These are phyloP conservation scores for Ceratobasidium papillatum DNA, from an alignment of 1,284 basidiomycete species.

Conservation along the genomic window DNA sequence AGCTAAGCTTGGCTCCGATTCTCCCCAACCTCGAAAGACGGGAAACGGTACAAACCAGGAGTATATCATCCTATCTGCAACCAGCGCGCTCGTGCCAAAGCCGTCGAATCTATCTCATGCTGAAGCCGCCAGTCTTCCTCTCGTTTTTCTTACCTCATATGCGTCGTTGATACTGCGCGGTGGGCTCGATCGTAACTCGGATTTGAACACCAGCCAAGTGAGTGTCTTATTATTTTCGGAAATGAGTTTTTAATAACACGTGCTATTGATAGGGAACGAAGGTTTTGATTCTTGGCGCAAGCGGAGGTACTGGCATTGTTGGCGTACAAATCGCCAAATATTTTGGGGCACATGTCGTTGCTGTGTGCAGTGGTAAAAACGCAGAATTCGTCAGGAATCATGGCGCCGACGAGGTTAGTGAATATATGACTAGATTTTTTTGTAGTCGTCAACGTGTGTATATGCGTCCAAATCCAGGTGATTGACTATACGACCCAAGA, in stretches of 20 bases:
- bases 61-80: background rate
- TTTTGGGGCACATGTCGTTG: background rate
- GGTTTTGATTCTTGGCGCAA: slow-evolving; percentile 17
- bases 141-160: slow-evolving; percentile 17
- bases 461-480: background rate
- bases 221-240: background rate
- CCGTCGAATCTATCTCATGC: background rate
- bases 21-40: background rate
- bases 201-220: background rate
- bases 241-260: background rate
- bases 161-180: background rate
- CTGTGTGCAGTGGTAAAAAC: slow-evolving; percentile 12
- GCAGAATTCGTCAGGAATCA: slow-evolving; percentile 8
- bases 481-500: slow-evolving; percentile 16
- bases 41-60: slow-evolving; percentile 18
- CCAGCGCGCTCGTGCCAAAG: background rate
- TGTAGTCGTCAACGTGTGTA: background rate
- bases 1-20: background rate
- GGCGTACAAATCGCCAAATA: slow-evolving; percentile 46
- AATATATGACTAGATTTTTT: background rate
- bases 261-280: background rate
- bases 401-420: slow-evolving; percentile 12
- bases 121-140: slow-evolving; percentile 9
- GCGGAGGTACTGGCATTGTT: slow-evolving; percentile 23
- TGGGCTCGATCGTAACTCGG: background rate